Base-by-base conservation (phyloP, 2,329 filamentous ascomycete species). In the Leptographium radiaticola region DNA sequence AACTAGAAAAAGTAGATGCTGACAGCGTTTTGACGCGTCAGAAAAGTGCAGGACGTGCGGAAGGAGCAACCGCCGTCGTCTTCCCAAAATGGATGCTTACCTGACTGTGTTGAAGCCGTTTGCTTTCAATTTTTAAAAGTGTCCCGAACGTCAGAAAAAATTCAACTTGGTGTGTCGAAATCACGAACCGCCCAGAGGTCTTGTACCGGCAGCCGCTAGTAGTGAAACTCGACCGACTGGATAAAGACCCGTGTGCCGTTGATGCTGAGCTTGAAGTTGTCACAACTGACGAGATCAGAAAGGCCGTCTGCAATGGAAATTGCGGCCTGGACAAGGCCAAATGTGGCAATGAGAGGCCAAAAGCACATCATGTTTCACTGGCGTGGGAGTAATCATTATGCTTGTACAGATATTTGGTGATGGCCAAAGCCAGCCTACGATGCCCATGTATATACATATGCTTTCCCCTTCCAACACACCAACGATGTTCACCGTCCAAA, bases 81-180 rank as follows among this genome's bases (percentile, higher is more conserved):
- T 42, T 42, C 16, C 40, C 11, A 5, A 42, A 42, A 9, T 11
- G 16, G 40, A n/a, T 8, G 34, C 59, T 58, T 44, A 63, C 57
- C 54, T 63, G 57, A 90, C 84, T 46, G 80, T 77, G 61, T 86
- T 91, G 68, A 89, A 90, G 0, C 88, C 88, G 1, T 89, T 68
- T 0, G 86, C 83, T 66, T 86, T 89, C 66, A 91, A 80, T 68
- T 94, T 94, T 62, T 93, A 83, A 60, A 94, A 84, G 5, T 25
- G 25, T 25, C 25, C 25, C 5, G 25, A 3, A 62, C 46, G 45
- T 62, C 62, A 51, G 62, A 20, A 57, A 33, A 31, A 4, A 58
- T 57, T 49, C 25, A 25, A 25, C 3, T 25, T 3, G 25, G 25
- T 25, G 25, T 25, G 25, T 25, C 25, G 5, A 5, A 25, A 25